A percentile compares a stretch with the other conserved stretches of the same genome.
Conservation (phyloP, 371 early-diverging fungal genomes). For the Quaeritorhiza haematococci region DNA sequence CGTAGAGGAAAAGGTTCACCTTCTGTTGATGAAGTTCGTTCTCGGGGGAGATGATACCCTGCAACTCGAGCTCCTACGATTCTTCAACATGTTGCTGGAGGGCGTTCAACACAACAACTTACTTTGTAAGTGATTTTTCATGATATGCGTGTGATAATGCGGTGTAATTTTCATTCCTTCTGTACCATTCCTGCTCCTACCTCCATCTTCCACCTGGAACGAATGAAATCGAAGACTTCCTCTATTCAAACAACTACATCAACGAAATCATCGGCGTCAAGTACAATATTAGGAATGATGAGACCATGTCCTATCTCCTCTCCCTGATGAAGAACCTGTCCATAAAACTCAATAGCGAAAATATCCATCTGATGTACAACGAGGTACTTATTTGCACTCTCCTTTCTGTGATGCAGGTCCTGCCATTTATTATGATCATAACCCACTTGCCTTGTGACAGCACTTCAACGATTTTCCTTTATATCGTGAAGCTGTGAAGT, state of each 20-base stretch:
- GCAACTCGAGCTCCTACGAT: slow-evolving; percentile 12
- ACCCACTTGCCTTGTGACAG: not conserved
- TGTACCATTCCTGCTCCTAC: not conserved
- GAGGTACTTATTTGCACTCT: slow-evolving; percentile 6
- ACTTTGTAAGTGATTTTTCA: too few relatives aligned
- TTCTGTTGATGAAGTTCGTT: not conserved
- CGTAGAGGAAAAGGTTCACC: not conserved
- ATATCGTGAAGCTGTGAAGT: slow-evolving; percentile 19
- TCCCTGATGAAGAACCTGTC: slow-evolving; percentile 29
- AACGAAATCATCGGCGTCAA: slow-evolving; percentile 20
- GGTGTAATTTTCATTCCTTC: not conserved
- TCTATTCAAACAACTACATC: slow-evolving; percentile 31
- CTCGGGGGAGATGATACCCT: slow-evolving; percentile 2
- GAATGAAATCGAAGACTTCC: too few relatives aligned
- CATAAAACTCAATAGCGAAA: slow-evolving; percentile 17
- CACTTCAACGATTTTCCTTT: slow-evolving; percentile 23
- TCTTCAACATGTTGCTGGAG: slow-evolving; percentile 28
- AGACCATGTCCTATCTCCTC: slow-evolving; percentile 15
- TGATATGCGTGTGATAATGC: too few relatives aligned
- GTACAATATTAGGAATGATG: slow-evolving; percentile 9
- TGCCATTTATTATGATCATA: not conserved
- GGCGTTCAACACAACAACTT: slow-evolving; percentile 16
- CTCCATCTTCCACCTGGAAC: slow-evolving; percentile 1
- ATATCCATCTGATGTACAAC: slow-evolving; percentile 18
- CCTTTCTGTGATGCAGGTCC: not conserved